Base-by-base conservation (phyloP, 2,329 filamentous ascomycete genomes). In the Penicillium sclerotiorum region DNA sequence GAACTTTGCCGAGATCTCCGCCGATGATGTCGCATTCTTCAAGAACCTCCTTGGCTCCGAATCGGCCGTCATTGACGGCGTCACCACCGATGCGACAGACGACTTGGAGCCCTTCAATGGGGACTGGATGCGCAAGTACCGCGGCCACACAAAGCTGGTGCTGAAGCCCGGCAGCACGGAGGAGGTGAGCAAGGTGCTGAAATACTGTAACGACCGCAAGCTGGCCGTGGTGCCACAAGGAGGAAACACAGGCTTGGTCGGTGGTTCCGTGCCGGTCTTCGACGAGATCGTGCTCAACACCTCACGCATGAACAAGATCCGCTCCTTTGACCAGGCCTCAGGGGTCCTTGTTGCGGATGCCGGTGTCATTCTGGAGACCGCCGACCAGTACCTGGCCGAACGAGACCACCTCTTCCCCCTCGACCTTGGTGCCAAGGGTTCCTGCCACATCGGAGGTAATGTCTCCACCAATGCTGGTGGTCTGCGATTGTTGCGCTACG, bases 111-210 rank as follows among this genome's bases (percentile, higher is more conserved):
- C 89, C 7, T 99, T 91, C 80, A 99, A 99, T 73, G 85, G 86
- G 68, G 94, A 99, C 75, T 99, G 95, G 94, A 96, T 99, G 92
- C 87, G 89, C 73, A 99, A 99, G 76, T 99, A 96, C 77, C 86
- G 89, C 53, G 95, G 94, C 23, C 91, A 96, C 73, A 85, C 89
- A 53, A 85, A 86, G 65, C 77, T 99, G 21, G 91, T 97, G 4
- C 76, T 99, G 55, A 95, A 91, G 74, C 94, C 94, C 9, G 83
- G 81, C 44, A 88, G 84, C 13, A 93, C 90, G 0, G 86, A 93
- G 63, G 87, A 99, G 73, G 89, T 97, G 62, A 95, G 90, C 82
- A 82, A 88, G 74, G 86, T 97, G 52, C 74, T 99, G 62, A 87
- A 88, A 71, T 96, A 97, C 80, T 99, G 94, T 81, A 97, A 97